Conservation (phyloP, 805 yeast species). For the Yarrowia sp. region DNA sequence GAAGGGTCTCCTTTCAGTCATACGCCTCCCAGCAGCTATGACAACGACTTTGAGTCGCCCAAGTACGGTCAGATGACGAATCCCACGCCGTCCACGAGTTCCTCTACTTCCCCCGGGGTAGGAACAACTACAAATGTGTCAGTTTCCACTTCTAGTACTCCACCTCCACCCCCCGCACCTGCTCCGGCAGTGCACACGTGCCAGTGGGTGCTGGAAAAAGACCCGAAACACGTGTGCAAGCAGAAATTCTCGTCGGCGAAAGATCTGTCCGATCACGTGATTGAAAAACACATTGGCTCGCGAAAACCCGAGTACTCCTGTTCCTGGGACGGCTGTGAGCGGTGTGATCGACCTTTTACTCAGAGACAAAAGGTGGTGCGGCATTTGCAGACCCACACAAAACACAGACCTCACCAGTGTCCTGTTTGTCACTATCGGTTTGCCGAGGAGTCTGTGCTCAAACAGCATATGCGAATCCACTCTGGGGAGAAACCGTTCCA, state of each 20-base stretch:
- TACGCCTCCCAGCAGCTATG: conserved; percentile 24
- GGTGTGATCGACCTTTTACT: conserved; percentile 65
- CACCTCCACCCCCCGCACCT: not conserved
- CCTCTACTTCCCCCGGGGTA: not conserved
- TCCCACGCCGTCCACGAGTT: not conserved
- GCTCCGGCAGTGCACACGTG: conserved; percentile 2
- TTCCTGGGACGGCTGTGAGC: conserved; percentile 77
- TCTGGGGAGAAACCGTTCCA: conserved; percentile 87
- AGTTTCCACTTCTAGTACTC: not conserved
- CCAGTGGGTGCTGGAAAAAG: conserved; percentile 25
- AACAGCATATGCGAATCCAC: conserved; percentile 83
- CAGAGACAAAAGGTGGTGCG: conserved; percentile 88
- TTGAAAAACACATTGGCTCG: conserved; percentile 70
- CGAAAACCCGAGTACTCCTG: conserved; percentile 77
- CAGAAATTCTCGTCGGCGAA: conserved; percentile 59
- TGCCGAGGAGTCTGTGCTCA: conserved; percentile 77
- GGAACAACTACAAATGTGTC: too few relatives aligned
- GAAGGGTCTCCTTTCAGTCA: conserved; percentile 12
- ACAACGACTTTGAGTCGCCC: conserved; percentile 23
- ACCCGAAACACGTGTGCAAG: conserved; percentile 56
- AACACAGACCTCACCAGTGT: conserved; percentile 81
- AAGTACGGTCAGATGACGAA: conserved; percentile 6
- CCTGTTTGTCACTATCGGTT: conserved; percentile 70
- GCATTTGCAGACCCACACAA: conserved; percentile 88
- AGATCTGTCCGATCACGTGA: conserved; percentile 74